Evolutionary conservation across 1,139 yeast species (phyloP), one percentile per base, ranked within the genome.

Genomic region (Wickerhamomyces sp.): DNA sequence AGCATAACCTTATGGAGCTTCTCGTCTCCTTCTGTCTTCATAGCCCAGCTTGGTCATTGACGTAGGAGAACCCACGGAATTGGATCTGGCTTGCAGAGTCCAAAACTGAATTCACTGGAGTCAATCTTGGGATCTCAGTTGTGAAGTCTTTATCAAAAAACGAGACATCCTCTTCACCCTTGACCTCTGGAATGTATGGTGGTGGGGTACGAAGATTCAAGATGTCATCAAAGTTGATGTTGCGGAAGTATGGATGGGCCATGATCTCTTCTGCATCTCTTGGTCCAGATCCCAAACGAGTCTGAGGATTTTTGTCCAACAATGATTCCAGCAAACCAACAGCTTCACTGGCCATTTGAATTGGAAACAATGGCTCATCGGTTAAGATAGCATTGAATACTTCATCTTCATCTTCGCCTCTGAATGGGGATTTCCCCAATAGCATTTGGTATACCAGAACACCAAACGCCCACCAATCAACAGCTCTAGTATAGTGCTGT

Each of bases 391-490:
- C 97, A 66, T 91, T 94, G 70, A 93, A 93, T 41, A 93, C 91
- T 68, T 93, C 99, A 63, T 94, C 98, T 62, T 94, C 99, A 64
- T 93, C 99, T 55, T 91, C 97, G 54, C 99, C 99, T 56, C 94
- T 85, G 69, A 93, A 93, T 39, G 99, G 99, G 5, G 97, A 88
- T 67, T 93, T 96, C 45, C 97, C 94, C 50, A 93, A 74, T 48
- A 93, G 74, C 99, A 93, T 93, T 67, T 93, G 99, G 68, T 91
- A 93, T 52, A 94, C 72, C 54, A 93, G 73, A 34, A 94, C 98
- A 45, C 99, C 99, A 72, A 91, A 89, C 0, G 99, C 98, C 99
- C 99, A 93, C 99, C 99, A 94, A 67, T 93, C 99, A 45, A 93
- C 99, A 40, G 94, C 86, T 58, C 95, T 80, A 43, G 90, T 94